Percentiles rank a stretch among this genome's conserved stretches.
Conservation (phyloP, 306 rosid genomes). For the apple (Malus domestica) region DNA sequence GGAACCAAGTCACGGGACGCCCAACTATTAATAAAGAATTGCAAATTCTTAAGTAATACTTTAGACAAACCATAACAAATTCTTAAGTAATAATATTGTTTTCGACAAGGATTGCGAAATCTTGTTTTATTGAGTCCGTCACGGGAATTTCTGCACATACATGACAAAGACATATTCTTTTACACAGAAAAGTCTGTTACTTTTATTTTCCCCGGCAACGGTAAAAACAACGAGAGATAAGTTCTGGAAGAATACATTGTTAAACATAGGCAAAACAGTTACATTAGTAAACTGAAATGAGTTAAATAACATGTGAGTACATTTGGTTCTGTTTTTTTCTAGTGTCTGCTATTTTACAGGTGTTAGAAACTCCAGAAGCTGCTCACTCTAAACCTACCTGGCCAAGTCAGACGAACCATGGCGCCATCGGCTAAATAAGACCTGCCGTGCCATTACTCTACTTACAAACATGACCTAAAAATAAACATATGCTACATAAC, state of each 20-base stretch:
- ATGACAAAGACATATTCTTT: not conserved
- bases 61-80: not conserved
- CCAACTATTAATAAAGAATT: not conserved
- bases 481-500: conserved; percentile 1
- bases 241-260: not conserved
- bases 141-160: not conserved
- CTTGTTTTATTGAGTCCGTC: not conserved
- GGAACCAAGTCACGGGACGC: conserved; percentile 28
- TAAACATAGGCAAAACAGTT: not conserved
- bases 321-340: conserved; percentile 26
- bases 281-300: conserved; percentile 1
- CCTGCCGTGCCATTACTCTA: conserved; percentile 30
- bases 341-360: conserved; percentile 38
- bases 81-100: not conserved
- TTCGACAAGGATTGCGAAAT: too few species aligned
- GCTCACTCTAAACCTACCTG: conserved; percentile 57
- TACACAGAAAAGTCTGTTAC: not conserved
- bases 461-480: conserved; percentile 21
- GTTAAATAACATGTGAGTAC: conserved; percentile 16
- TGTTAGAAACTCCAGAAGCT: conserved; percentile 50
- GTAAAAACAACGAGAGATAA: not conserved
- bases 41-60: not conserved
- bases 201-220: not conserved
- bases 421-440: conserved; percentile 31
- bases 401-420: conserved; percentile 47